Evolutionary conservation across 108 stramenopile genomes (phyloP).

Genomic region (Nitzschia sp.): DNA sequence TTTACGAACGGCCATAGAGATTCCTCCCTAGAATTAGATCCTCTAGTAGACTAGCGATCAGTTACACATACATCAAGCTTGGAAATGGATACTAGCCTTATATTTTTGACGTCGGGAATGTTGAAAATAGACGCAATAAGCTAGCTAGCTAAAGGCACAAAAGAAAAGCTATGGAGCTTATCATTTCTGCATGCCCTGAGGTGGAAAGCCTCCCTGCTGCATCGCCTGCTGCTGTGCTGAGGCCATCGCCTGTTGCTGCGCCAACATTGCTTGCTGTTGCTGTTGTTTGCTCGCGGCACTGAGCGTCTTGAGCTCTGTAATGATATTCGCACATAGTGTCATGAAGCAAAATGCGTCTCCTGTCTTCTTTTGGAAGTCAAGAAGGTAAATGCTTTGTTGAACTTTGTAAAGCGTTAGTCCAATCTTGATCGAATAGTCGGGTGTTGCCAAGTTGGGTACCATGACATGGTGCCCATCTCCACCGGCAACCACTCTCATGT

Average conservation of each 20-base stretch:
- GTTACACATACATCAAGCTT: neutral
- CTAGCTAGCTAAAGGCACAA: too few species aligned
- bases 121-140: neutral
- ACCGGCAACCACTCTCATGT: conserved; percentile 73
- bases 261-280: conserved; percentile 51
- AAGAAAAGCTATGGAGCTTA: neutral
- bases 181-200: neutral
- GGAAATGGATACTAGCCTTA: too few species aligned
- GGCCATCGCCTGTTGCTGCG: conserved; percentile 67
- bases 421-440: conserved; percentile 90
- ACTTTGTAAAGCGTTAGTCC: conserved; percentile 98
- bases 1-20: conserved; percentile 22
- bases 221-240: conserved; percentile 72
- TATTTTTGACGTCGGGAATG: too few species aligned
- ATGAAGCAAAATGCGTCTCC: conserved; percentile 99
- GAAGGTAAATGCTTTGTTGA: conserved; percentile 96
- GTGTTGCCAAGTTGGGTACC: conserved; percentile 83
- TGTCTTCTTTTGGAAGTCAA: conserved; percentile 97
- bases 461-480: conserved; percentile 53
- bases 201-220: conserved; percentile 32
- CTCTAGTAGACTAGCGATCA: neutral
- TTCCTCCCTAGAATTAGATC: neutral
- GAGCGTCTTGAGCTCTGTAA: conserved; percentile 97
- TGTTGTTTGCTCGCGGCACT: conserved; percentile 89
- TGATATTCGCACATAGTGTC: conserved; percentile 97